Evolutionary conservation across 257 asterid species (phyloP).

Genomic region (Mentha longifolia): DNA sequence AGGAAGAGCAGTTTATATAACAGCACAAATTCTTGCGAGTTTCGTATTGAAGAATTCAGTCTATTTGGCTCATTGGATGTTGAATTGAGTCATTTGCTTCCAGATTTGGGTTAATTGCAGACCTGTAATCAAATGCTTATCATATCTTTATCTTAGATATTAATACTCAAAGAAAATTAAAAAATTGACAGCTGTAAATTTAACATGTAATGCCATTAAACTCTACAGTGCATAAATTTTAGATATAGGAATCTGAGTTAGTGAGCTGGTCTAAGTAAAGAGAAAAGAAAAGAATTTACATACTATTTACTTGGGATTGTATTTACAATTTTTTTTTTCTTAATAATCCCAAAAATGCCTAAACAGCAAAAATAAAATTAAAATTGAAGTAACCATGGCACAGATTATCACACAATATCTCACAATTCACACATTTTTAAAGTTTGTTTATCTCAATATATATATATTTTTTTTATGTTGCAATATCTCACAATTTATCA

Average conservation of each 20-base stretch:
- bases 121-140: conserved; percentile 11
- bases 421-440: too few relatives aligned
- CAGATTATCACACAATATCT: too few relatives aligned
- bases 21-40: conserved; percentile 1
- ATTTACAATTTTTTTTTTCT: conserved; percentile 64
- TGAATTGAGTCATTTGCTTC: conserved; percentile 10
- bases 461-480: too few relatives aligned
- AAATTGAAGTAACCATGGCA: conserved; percentile 11
- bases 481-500: neutral
- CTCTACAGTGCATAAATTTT: too few relatives aligned
- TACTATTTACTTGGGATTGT: neutral
- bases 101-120: conserved; percentile 1
- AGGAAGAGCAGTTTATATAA: neutral
- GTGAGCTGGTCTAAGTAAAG: neutral
- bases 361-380: conserved; percentile 33
- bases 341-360: conserved; percentile 94
- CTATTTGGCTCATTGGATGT: neutral
- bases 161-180: conserved; percentile 4
- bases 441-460: too few relatives aligned
- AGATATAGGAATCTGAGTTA: too few relatives aligned
- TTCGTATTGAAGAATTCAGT: neutral
- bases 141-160: neutral
- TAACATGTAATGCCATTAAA: too few relatives aligned
- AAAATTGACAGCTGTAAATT: too few relatives aligned
- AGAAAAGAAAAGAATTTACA: neutral